Conservation (phyloP, 2,329 filamentous ascomycete species). For the Alternaria dauci region DNA sequence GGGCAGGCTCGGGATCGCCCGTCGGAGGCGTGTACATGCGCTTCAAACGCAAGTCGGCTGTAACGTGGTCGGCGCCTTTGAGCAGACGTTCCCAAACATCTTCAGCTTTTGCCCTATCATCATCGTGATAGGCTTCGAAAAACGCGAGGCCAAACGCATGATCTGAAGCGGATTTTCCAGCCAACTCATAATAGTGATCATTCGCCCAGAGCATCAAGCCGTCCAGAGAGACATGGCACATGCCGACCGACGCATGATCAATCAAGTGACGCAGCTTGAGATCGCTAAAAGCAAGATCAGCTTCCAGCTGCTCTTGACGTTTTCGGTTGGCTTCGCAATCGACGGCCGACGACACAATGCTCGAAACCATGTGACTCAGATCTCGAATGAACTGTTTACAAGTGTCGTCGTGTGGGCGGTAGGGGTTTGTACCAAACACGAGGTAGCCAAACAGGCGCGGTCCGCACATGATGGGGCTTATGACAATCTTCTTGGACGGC, state of each 20-base stretch:
- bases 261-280: slow-evolving; percentile 47
- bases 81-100: slow-evolving; percentile 36
- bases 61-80: slow-evolving; percentile 37
- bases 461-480: slow-evolving; percentile 38
- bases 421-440: slow-evolving; percentile 49
- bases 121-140: slow-evolving; percentile 40
- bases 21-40: slow-evolving; percentile 41
- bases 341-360: slow-evolving; percentile 36
- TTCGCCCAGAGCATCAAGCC: slow-evolving; percentile 48
- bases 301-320: slow-evolving; percentile 43
- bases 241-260: slow-evolving; percentile 47
- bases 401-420: slow-evolving; percentile 41
- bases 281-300: slow-evolving; percentile 46
- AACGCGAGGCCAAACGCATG: slow-evolving; percentile 28
- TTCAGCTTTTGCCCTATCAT: slow-evolving; percentile 36
- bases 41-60: slow-evolving; percentile 41
- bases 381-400: slow-evolving; percentile 47
- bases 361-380: slow-evolving; percentile 43
- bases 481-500: slow-evolving; percentile 36
- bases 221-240: slow-evolving; percentile 42
- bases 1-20: slow-evolving; percentile 42
- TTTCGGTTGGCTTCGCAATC: slow-evolving; percentile 31
- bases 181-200: slow-evolving; percentile 44
- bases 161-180: slow-evolving; percentile 30
- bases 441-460: slow-evolving; percentile 40